Conservation (phyloP, 371 early-diverging fungal genomes). For the Mucor circinelloides region DNA sequence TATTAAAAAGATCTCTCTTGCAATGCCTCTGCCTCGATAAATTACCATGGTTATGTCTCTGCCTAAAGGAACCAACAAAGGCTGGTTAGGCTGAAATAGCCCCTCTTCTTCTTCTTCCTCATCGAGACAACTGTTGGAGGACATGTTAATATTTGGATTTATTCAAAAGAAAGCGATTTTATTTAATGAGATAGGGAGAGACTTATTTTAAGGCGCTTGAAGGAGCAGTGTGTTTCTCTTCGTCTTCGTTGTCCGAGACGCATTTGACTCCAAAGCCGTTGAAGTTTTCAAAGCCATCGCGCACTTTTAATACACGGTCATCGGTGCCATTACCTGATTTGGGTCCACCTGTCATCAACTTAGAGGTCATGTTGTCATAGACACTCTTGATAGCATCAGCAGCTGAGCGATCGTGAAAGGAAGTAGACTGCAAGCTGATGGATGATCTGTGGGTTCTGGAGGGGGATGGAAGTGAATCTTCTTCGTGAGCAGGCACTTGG, state of each 20-base stretch:
- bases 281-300: slow-evolving; percentile 21
- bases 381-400: slow-evolving; percentile 4
- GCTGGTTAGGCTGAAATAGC: background rate
- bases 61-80: background rate
- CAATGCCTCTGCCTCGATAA: background rate
- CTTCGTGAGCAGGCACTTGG: background rate
- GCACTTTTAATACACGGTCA: slow-evolving; percentile 6
- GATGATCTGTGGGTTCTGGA: background rate
- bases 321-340: background rate
- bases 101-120: background rate
- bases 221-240: background rate
- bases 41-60: background rate
- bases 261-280: slow-evolving; percentile 21
- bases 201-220: background rate
- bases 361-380: background rate
- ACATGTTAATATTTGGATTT: background rate
- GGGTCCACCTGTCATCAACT: background rate
- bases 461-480: background rate
- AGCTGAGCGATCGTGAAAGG: background rate
- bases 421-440: background rate
- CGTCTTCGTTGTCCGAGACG: slow-evolving; percentile 7
- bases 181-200: background rate
- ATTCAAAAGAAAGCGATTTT: background rate
- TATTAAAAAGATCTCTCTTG: background rate
- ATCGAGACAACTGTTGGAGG: background rate